These are phyloP conservation scores for Blastocystis sp. DNA, from an alignment of 352 stramenopile genomes.

Conservation along the genomic window DNA sequence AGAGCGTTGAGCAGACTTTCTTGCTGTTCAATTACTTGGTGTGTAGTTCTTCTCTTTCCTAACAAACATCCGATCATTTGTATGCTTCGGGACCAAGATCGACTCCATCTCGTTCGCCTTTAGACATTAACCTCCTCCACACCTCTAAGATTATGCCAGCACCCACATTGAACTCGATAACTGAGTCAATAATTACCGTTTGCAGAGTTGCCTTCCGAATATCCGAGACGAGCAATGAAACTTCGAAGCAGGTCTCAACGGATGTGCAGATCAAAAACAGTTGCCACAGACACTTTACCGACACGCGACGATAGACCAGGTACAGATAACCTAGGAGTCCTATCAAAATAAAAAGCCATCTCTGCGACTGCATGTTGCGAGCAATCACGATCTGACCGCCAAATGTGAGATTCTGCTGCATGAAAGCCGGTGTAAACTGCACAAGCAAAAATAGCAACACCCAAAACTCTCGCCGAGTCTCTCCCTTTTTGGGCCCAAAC, in stretches of 20 bases:
- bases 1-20: not conserved
- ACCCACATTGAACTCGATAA: slow-evolving; percentile 61
- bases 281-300: not conserved
- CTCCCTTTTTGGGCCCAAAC: slow-evolving; percentile 1
- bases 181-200: slow-evolving; percentile 49
- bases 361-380: slow-evolving; percentile 45
- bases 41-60: not conserved
- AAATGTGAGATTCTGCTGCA: not conserved
- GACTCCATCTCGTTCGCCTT: not conserved
- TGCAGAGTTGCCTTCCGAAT: slow-evolving; percentile 33
- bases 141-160: not conserved
- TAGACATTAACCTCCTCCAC: not conserved
- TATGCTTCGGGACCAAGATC: not conserved
- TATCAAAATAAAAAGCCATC: slow-evolving; percentile 41
- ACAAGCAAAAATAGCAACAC: slow-evolving; percentile 35
- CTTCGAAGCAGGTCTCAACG: slow-evolving; percentile 36
- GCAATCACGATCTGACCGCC: not conserved
- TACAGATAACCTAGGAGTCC: slow-evolving; percentile 26
- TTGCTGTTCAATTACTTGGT: not conserved
- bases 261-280: slow-evolving; percentile 9
- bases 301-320: not conserved
- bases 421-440: slow-evolving; percentile 51
- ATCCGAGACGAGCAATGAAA: slow-evolving; percentile 30
- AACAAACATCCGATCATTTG: not conserved
- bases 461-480: slow-evolving; percentile 21